Evolutionary conservation across 768 basidiomycete genomes (phyloP).

Genomic region (Imleria badia): DNA sequence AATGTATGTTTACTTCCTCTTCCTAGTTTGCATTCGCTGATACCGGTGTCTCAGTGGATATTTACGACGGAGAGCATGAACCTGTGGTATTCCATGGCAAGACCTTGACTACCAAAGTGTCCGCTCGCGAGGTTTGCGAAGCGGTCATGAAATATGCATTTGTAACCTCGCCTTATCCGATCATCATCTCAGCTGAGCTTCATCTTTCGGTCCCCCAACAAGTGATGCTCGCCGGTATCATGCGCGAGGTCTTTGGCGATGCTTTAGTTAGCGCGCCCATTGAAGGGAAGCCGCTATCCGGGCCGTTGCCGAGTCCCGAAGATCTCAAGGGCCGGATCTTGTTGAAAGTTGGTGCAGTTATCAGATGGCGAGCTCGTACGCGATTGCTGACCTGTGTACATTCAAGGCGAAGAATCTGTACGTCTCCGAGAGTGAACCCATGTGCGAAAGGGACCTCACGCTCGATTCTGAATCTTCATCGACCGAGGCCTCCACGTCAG

Average conservation of each 20-base stretch:
- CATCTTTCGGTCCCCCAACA: conserved; percentile 83
- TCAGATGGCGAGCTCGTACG: background rate
- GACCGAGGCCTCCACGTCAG: conserved; percentile 38
- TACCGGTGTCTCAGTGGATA: conserved; percentile 62
- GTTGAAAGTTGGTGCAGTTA: conserved; percentile 60
- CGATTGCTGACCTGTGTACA: background rate
- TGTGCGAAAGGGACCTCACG: conserved; percentile 32
- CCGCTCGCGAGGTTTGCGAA: conserved; percentile 75
- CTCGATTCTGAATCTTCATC: conserved; percentile 45
- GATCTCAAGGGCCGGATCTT: conserved; percentile 76
- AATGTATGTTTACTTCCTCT: conserved; percentile 55
- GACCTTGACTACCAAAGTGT: conserved; percentile 81
- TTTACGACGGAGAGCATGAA: conserved; percentile 84
- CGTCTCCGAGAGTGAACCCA: conserved; percentile 40
- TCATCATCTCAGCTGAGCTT: conserved; percentile 92
- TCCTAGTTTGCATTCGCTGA: background rate
- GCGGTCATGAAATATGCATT: conserved; percentile 92
- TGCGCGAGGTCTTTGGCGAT: conserved; percentile 61
- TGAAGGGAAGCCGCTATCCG: conserved; percentile 48
- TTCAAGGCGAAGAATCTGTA: conserved; percentile 76
- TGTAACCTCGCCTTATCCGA: conserved; percentile 83
- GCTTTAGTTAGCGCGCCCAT: conserved; percentile 48
- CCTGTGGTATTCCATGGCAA: conserved; percentile 90
- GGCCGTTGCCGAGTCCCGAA: conserved; percentile 78
- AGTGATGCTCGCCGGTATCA: conserved; percentile 71